These are phyloP conservation scores for Chlamydomonas sphaeroides DNA, from an alignment of 139 green algal species.

Conservation along the genomic window DNA sequence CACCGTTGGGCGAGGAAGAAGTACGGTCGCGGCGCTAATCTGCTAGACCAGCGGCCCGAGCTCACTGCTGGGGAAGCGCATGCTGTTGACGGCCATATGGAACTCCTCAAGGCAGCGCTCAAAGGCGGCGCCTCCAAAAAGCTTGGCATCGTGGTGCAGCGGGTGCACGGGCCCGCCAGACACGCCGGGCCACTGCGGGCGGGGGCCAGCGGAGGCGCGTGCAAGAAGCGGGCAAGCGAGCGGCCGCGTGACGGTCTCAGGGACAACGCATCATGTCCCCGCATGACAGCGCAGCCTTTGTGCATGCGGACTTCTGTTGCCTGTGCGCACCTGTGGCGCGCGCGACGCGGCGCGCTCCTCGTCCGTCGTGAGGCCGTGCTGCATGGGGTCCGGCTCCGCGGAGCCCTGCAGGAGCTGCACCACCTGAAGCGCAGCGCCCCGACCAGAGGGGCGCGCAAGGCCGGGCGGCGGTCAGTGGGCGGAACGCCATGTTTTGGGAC, in stretches of 20 bases:
- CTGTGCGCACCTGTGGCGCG: neutral
- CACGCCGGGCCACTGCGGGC: constrained; percentile 77
- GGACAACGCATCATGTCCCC: no score
- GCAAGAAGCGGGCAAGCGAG: no score
- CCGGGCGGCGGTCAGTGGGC: no score
- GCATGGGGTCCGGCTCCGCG: constrained; percentile 76
- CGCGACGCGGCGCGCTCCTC: constrained; percentile 73
- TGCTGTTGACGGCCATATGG: constrained; percentile 55
- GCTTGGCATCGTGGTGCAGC: constrained; percentile 76
- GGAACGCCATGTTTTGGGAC: no score
- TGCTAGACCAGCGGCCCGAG: no score
- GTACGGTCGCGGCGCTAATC: no score
- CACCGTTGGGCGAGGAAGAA: no score
- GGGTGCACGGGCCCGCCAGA: constrained; percentile 52
- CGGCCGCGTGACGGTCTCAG: no score
- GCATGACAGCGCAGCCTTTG: no score
- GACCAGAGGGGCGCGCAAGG: no score
- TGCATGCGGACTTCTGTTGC: no score
- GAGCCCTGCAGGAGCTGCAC: constrained; percentile 74
- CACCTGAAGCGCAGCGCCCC: no score
- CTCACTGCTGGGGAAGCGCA: constrained; percentile 82
- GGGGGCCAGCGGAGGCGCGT: neutral
- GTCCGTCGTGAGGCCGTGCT: constrained; percentile 82
- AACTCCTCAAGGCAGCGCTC: constrained; percentile 93
- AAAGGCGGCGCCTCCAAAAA: constrained; percentile 93